A percentile compares a stretch with the other conserved stretches of the same genome.
Conservation (phyloP, 2,329 filamentous ascomycete genomes). For the Fusarium dimerum region DNA sequence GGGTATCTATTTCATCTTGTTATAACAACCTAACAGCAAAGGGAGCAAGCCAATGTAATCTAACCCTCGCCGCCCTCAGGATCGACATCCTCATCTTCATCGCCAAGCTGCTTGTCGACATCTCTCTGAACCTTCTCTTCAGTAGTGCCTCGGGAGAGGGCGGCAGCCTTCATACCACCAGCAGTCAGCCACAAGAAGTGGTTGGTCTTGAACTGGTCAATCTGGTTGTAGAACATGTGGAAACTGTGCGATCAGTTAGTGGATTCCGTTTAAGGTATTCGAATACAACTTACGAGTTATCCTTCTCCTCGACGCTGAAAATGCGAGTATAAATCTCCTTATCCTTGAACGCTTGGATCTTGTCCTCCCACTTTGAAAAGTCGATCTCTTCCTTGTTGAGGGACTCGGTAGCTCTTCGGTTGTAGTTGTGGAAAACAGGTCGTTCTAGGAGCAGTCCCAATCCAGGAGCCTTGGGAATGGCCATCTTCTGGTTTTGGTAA, state of each 20-base stretch:
- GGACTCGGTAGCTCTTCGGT: constrained; percentile 66
- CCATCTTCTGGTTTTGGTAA: constrained; percentile 72
- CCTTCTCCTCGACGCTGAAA: constrained; percentile 84
- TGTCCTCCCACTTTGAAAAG: constrained; percentile 74
- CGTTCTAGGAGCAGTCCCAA: constrained; percentile 85
- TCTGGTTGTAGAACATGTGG: constrained; percentile 76
- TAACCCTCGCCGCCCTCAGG: constrained; percentile 49
- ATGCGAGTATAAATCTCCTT: constrained; percentile 89
- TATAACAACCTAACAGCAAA: neutral
- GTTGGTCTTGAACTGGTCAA: constrained; percentile 71
- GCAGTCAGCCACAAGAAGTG: constrained; percentile 77
- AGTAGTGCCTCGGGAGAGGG: constrained; percentile 34
- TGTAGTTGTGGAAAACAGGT: constrained; percentile 90
- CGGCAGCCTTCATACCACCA: constrained; percentile 63
- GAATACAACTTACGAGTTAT: constrained; percentile 70
- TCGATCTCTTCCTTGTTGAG: constrained; percentile 70
- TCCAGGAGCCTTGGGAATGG: constrained; percentile 91
- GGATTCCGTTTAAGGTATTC: too few relatives aligned
- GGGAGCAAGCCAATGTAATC: constrained; percentile 7
- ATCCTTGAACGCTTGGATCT: constrained; percentile 89
- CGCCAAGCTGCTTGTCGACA: constrained; percentile 50
- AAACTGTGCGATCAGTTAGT: constrained; percentile 53
- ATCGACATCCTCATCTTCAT: constrained; percentile 48
- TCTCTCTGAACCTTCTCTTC: constrained; percentile 42
- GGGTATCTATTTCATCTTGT: neutral